phyloP scores from a whole-genome alignment of 164 flowering plant genomes.

The Sedum album region DNA sequence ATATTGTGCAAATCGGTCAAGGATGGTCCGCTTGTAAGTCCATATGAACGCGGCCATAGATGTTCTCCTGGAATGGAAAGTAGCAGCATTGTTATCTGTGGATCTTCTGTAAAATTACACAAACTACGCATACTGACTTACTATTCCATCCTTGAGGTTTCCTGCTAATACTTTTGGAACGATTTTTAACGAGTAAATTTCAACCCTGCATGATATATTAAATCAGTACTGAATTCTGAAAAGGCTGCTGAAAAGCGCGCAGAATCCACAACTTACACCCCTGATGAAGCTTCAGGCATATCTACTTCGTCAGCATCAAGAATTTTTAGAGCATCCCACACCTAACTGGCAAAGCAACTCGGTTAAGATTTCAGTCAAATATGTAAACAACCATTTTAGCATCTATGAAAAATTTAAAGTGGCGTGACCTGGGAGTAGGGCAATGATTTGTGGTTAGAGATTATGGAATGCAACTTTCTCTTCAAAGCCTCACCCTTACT shows the following conservation, averaged over 20 bases:
- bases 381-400: neutral
- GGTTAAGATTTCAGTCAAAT: neutral
- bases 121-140: conserved; percentile 19
- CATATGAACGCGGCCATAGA: conserved; percentile 61
- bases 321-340: conserved; percentile 53
- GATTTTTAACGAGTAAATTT: conserved; percentile 39
- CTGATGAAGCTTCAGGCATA: conserved; percentile 36
- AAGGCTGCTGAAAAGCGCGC: neutral
- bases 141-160: conserved; percentile 60
- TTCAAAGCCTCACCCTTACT: conserved; percentile 4
- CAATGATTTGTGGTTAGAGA: conserved; percentile 4
- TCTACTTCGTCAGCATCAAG: conserved; percentile 52
- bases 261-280: conserved; percentile 20
- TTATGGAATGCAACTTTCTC: conserved; percentile 3
- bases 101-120: neutral
- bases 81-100: neutral
- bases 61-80: conserved; percentile 38
- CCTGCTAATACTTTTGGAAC: conserved; percentile 42
- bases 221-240: neutral
- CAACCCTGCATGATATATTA: conserved; percentile 29
- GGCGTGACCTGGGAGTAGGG: neutral
- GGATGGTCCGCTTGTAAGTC: conserved; percentile 29
- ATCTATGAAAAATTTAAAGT: neutral
- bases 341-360: conserved; percentile 17
- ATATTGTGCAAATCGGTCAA: conserved; percentile 48